Evolutionary conservation across 345 rosid species (phyloP), one percentile per base, ranked within the genome.

Genomic region (Mercurialis annua): DNA sequence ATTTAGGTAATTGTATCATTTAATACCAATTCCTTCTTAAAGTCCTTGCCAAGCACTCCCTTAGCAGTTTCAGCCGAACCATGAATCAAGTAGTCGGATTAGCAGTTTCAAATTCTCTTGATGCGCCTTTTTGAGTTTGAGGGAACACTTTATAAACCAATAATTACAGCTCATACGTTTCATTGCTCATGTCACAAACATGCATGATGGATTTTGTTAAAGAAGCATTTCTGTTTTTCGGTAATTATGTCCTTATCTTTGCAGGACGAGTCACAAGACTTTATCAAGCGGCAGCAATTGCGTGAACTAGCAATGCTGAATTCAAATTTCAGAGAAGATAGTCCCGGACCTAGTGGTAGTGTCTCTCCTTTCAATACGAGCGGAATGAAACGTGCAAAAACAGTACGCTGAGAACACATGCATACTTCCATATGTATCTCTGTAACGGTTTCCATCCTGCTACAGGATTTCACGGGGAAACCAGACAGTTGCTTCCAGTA

Each of bases 231-330:
- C 20, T 17, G 30, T n/a, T 8, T 11, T 43, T 29, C 5, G 11
- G 3, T 31, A 31, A 21, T 36, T 65, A 16, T 76, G 16, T 42
- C 31, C 30, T 54, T 23, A 46, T 0, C 23, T 38, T 16, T 64
- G 80, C 87, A 94, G 99, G 99, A 94, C 48, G 99, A 94, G 75
- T 89, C 99, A 0, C 93, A 94, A 68, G 99, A 94, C 69, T 85
- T 74, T 80, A 89, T 91, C 40, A 91, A 91, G 87, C 89, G 96
- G 81, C 99, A 94, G 77, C 99, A 94, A 74, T 51, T 94, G 76
- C 90, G 96, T 27, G 97, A 94, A 74, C 81, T 94, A 17, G 99
- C 99, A 0, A 65, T 94, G 86, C 68, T 94, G 63, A 94, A 94
- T 64, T 94, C 98, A 16, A 94, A 82, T 79, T 80, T 85, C 82